These are phyloP conservation scores for Penicillium sp. DNA, from an alignment of 2,329 filamentous ascomycete genomes.

Conservation along the genomic window DNA sequence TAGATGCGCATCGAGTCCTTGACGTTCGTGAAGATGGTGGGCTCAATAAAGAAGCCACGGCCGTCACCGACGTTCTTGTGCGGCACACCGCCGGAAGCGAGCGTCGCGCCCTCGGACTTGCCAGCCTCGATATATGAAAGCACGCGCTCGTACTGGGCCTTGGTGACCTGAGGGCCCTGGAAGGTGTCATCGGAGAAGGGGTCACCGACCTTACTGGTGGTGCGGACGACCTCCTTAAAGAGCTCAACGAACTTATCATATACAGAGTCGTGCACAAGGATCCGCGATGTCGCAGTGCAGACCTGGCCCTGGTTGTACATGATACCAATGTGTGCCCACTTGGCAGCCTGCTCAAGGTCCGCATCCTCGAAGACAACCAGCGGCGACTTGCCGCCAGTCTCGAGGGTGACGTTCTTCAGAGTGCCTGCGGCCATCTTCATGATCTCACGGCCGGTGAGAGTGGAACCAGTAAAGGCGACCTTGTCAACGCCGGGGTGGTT, in stretches of 20 bases:
- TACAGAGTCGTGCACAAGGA: slow-evolving; percentile 51
- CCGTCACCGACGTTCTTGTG: slow-evolving; percentile 47
- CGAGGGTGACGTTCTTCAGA: slow-evolving; percentile 42
- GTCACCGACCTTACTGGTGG: slow-evolving; percentile 31
- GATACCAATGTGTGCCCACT: slow-evolving; percentile 40
- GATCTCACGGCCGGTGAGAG: slow-evolving; percentile 20
- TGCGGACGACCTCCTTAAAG: slow-evolving; percentile 26
- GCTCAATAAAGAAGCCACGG: slow-evolving; percentile 58
- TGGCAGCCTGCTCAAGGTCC: slow-evolving; percentile 38
- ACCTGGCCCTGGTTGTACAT: slow-evolving; percentile 58
- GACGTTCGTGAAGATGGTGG: slow-evolving; percentile 52
- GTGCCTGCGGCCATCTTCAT: slow-evolving; percentile 23
- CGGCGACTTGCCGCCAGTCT: slow-evolving; percentile 44
- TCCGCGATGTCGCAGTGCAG: slow-evolving; percentile 56
- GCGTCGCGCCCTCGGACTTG: slow-evolving; percentile 60
- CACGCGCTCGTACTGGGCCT: slow-evolving; percentile 43
- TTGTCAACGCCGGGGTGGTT: slow-evolving; percentile 17
- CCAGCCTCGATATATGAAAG: slow-evolving; percentile 61
- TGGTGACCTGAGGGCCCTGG: slow-evolving; percentile 32
- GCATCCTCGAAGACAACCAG: slow-evolving; percentile 41
- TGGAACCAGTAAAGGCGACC: slow-evolving; percentile 21
- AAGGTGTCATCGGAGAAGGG: slow-evolving; percentile 32
- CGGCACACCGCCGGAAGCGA: slow-evolving; percentile 54
- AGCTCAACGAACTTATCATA: slow-evolving; percentile 28
- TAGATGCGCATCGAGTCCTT: slow-evolving; percentile 52